Evolutionary conservation across 2,329 filamentous ascomycete genomes (phyloP).

Genomic region (Huntiella decipiens): DNA sequence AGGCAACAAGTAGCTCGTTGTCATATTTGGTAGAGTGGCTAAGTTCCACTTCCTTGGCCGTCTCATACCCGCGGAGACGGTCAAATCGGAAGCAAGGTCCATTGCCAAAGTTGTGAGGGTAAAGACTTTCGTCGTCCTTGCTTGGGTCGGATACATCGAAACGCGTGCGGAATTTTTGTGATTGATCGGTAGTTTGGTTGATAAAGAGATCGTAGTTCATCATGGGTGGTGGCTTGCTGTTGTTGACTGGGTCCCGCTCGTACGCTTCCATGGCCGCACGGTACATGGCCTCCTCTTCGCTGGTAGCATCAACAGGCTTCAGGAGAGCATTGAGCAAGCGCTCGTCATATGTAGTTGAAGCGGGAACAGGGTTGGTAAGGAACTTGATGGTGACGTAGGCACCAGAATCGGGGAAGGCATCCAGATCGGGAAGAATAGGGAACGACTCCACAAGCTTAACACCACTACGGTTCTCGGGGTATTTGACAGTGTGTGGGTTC

Average conservation of each 20-base stretch:
- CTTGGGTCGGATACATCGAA: constrained; percentile 39
- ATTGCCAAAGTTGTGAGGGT: constrained; percentile 30
- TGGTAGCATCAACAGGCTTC: constrained; percentile 36
- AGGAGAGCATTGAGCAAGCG: constrained; percentile 44
- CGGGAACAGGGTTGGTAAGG: constrained; percentile 41
- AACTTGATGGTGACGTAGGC: constrained; percentile 54
- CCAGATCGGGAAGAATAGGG: constrained; percentile 44
- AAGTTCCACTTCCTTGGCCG: constrained; percentile 35
- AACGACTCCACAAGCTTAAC: constrained; percentile 39
- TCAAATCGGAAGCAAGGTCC: constrained; percentile 40
- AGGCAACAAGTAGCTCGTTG: constrained; percentile 42
- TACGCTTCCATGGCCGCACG: constrained; percentile 32
- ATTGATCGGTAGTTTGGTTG: constrained; percentile 27
- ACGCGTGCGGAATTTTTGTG: constrained; percentile 37
- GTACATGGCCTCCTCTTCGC: constrained; percentile 33
- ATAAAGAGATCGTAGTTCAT: constrained; percentile 53
- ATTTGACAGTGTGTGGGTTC: constrained; percentile 33
- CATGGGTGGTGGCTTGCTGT: constrained; percentile 35
- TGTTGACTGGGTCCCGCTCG: constrained; percentile 35
- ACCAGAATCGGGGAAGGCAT: constrained; percentile 50
- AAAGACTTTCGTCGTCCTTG: constrained; percentile 33
- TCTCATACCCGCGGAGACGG: constrained; percentile 46
- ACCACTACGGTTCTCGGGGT: constrained; percentile 35
- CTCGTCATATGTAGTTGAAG: constrained; percentile 33
- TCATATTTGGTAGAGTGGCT: constrained; percentile 41